A percentile compares a stretch with the other conserved stretches of the same genome.
phyloP scores from a whole-genome alignment of 2,329 filamentous ascomycete species.

The Esteya vermicola region DNA sequence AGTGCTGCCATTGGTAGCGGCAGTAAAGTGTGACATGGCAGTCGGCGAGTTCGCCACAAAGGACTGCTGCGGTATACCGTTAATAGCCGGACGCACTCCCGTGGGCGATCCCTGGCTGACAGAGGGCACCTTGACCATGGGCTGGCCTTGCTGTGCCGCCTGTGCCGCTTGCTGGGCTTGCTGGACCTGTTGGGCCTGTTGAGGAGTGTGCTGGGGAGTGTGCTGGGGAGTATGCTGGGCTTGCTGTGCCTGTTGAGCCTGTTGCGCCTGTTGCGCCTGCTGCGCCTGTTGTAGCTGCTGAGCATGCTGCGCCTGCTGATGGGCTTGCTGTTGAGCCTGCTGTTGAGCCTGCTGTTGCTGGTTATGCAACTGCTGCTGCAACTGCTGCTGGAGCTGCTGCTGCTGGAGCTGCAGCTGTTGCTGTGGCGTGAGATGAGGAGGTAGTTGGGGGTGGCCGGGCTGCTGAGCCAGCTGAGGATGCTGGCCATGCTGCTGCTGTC shows the following conservation, averaged over 20 bases:
- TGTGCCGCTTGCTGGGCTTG: constrained; percentile 24
- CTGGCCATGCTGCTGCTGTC: constrained; percentile 27
- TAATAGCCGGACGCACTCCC: constrained; percentile 22
- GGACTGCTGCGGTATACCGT: constrained; percentile 33
- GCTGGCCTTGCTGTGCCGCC: constrained; percentile 6
- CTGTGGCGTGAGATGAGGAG: no score
- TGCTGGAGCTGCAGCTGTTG: constrained; percentile 12
- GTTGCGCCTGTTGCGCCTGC: constrained; percentile 13
- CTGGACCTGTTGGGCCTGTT: constrained; percentile 29
- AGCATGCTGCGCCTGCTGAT: constrained; percentile 19
- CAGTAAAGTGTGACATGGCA: constrained; percentile 35
- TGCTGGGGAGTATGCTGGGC: constrained; percentile 20
- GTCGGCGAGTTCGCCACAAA: constrained; percentile 38
- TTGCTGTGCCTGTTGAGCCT: constrained; percentile 32
- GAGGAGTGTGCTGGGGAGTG: no score
- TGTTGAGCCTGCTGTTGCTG: constrained; percentile 13
- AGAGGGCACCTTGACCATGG: constrained; percentile 8
- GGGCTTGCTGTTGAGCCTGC: constrained; percentile 13
- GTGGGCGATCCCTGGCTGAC: constrained; percentile 18
- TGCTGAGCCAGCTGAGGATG: constrained; percentile 27
- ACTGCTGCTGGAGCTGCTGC: constrained; percentile 10
- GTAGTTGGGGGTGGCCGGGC: no score
- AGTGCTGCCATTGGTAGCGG: constrained; percentile 25
- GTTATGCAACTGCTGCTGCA: no score
- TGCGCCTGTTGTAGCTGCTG: constrained; percentile 14